A percentile compares a stretch with the other conserved stretches of the same genome.
Evolutionary conservation across 495 filamentous ascomycete genomes (phyloP).

Genomic region (Penicillium crystallinum): DNA sequence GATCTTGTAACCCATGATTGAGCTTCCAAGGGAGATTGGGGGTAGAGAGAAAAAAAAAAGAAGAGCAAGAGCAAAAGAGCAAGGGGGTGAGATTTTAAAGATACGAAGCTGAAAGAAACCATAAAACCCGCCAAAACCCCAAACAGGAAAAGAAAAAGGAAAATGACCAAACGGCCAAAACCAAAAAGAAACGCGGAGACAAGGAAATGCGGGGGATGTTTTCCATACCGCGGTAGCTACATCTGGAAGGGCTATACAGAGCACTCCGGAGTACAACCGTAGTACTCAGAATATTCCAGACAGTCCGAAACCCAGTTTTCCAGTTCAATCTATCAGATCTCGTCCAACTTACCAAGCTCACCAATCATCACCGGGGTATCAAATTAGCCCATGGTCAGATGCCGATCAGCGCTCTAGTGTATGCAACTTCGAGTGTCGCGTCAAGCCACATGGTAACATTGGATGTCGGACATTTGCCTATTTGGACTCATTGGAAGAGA

Average conservation of each 20-base stretch:
- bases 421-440: slow-evolving; percentile 18
- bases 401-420: not conserved
- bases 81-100: not conserved
- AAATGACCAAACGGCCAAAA: not conserved
- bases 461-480: slow-evolving; percentile 5
- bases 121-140: not conserved
- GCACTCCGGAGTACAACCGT: not conserved
- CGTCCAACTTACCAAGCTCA: not conserved
- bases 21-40: not conserved
- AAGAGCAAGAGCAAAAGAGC: not conserved
- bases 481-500: not conserved
- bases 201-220: slow-evolving; percentile 12
- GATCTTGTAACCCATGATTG: slow-evolving; percentile 23
- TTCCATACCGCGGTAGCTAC: not conserved
- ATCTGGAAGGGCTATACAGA: too few species aligned
- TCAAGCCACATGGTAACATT: slow-evolving; percentile 27
- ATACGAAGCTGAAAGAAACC: not conserved
- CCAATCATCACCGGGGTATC: not conserved
- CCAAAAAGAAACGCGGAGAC: not conserved
- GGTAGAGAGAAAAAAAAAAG: not conserved
- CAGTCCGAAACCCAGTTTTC: not conserved
- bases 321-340: not conserved
- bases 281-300: not conserved
- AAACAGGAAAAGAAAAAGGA: not conserved
- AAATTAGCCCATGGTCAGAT: not conserved